Evolutionary conservation across 2,329 filamentous ascomycete species (phyloP), one percentile per base, ranked within the genome.

Genomic region (Beauveria asiatica): DNA sequence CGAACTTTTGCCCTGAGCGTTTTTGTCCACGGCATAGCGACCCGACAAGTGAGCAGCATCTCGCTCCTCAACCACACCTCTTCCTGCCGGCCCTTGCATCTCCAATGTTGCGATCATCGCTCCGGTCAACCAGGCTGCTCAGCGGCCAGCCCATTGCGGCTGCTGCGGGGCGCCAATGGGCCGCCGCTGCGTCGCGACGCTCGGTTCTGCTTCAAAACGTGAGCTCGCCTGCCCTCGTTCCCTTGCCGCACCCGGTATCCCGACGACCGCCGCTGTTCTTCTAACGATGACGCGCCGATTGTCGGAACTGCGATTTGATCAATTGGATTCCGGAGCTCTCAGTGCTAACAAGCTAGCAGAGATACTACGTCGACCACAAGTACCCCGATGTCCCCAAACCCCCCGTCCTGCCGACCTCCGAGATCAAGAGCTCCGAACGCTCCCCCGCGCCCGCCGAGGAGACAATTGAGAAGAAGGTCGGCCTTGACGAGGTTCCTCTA

Each of bases 91-190:
- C 73, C 73, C 75, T 74, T 72, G 71, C 73, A 79, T 77, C 37
- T 78, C 76, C 79, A 78, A 87, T 87, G 84, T 81, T 87, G 82
- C 84, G 84, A 78, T 83, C 82, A 74, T 86, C 84, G 75, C 76
- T 87, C 78, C 83, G 80, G 78, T 84, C 84, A 73, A 81, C 81
- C 71, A 83, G 79, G 79, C 77, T 79, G 69, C 75, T 85, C 72
- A 77, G 80, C 75, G 75, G 76, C 73, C 80, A 77, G 76, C 77
- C 82, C 70, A 68, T 76, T 72, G 76, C 76, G 73, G 77, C 80
- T 69, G 74, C 76, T 70, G 76, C 76, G 67, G 75, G 75, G 73
- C 81, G 79, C 72, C 83, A 85, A 84, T 85, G 82, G 83, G 80
- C 81, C 61, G 64, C 72, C 65, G 68, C 69, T 62, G 68, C 69